Conservation (phyloP, 345 rosid genomes). For the Eucalyptus decipiens region DNA sequence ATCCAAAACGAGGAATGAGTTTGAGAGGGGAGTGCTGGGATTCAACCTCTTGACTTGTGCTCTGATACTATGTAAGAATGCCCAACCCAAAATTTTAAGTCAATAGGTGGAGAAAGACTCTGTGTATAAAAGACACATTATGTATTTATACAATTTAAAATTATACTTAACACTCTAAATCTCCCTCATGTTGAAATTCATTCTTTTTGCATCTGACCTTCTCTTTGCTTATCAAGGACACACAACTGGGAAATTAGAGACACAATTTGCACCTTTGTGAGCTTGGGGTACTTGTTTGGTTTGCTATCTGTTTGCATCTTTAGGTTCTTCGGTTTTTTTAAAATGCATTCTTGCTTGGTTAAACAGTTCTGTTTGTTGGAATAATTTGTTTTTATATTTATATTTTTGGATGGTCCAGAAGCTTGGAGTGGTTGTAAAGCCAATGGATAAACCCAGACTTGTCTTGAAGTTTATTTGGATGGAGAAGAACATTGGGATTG, state of each 20-base stretch:
- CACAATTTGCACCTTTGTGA: neutral
- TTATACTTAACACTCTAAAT: neutral
- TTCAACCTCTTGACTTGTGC: neutral
- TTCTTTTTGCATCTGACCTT: neutral
- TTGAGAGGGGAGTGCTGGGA: neutral
- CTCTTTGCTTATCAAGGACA: neutral
- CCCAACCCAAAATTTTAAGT: neutral
- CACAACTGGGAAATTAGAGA: neutral
- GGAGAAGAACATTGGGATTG: slow-evolving; percentile 78
- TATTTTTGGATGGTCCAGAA: slow-evolving; percentile 15
- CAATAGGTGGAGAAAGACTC: neutral
- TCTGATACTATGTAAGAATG: neutral
- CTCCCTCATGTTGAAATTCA: neutral
- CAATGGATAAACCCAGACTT: slow-evolving; percentile 61
- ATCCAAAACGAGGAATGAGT: neutral
- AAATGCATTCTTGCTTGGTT: neutral
- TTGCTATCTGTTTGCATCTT: neutral
- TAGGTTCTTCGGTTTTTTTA: neutral
- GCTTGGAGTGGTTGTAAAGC: slow-evolving; percentile 69
- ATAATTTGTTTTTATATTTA: neutral
- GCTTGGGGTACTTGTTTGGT: neutral
- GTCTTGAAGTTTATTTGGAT: slow-evolving; percentile 86
- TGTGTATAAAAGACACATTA: neutral
- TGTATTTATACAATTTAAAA: neutral
- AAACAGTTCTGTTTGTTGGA: neutral